A percentile compares a stretch with the other conserved stretches of the same genome.
phyloP scores from a whole-genome alignment of 2,329 filamentous ascomycete genomes.

The Lasiodiplodia citricola region DNA sequence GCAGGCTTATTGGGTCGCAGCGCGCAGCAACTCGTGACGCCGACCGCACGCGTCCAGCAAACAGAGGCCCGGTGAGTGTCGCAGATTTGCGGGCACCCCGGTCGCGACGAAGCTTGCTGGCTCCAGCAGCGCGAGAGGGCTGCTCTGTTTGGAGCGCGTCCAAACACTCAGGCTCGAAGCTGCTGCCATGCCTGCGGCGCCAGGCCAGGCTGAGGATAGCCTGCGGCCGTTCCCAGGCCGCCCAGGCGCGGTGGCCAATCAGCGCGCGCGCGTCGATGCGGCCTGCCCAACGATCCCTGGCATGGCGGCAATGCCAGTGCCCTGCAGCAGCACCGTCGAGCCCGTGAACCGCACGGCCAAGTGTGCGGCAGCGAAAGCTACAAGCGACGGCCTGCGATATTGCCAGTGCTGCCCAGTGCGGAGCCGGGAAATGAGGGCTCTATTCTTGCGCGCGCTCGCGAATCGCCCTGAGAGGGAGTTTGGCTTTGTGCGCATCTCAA shows the following conservation, averaged over 20 bases:
- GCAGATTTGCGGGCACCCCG: constrained; percentile 1
- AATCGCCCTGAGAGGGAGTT: not conserved
- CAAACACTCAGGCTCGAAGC: constrained; percentile 5
- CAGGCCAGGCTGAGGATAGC: not conserved
- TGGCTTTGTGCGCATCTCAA: constrained; percentile 21
- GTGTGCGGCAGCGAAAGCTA: not conserved
- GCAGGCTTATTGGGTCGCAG: constrained; percentile 14
- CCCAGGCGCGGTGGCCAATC: not conserved
- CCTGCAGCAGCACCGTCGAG: constrained; percentile 10
- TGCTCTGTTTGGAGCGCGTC: not conserved
- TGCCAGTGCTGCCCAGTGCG: constrained; percentile 1
- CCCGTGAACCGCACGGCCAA: not conserved
- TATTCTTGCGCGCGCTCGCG: not conserved
- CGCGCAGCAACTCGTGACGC: constrained; percentile 20
- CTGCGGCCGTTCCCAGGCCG: not conserved
- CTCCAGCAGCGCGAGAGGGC: not conserved
- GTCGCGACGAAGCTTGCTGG: not conserved
- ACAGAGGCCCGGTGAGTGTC: constrained; percentile 2
- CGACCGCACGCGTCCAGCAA: constrained; percentile 15
- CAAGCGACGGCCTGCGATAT: not conserved
- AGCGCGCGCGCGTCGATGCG: not conserved
- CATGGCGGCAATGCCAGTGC: constrained; percentile 1
- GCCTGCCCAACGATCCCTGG: not conserved
- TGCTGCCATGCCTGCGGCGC: not conserved
- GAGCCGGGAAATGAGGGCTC: constrained; percentile 8